Conservation (phyloP, 1,139 yeast genomes). For the Scheffersomyces quercinus region DNA sequence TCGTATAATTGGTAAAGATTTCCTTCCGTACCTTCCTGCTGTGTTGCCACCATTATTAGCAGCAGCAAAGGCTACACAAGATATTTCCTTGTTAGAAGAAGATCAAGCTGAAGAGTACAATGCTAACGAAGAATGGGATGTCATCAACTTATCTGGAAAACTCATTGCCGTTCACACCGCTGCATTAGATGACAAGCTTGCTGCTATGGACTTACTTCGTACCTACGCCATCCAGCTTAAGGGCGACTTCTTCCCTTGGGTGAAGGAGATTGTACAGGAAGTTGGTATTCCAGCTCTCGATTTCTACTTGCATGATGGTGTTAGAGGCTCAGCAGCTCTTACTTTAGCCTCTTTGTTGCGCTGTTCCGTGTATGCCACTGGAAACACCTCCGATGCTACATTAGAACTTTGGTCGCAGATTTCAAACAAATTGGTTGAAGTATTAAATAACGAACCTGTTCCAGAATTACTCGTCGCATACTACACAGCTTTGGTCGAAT, state of each 20-base stretch:
- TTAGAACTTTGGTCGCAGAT: conserved; percentile 72
- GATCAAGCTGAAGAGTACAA: conserved; percentile 82
- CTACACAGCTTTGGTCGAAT: conserved; percentile 70
- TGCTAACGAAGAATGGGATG: conserved; percentile 94
- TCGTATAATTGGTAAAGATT: conserved; percentile 79
- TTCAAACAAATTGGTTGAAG: conserved; percentile 66
- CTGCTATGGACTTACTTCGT: conserved; percentile 85
- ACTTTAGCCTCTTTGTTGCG: conserved; percentile 76
- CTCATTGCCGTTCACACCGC: conserved; percentile 95
- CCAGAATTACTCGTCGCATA: conserved; percentile 80
- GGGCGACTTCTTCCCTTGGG: conserved; percentile 81
- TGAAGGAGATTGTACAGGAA: conserved; percentile 72
- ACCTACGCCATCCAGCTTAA: conserved; percentile 87
- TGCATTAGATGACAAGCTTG: conserved; percentile 84
- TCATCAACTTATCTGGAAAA: conserved; percentile 86
- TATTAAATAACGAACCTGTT: conserved; percentile 75
- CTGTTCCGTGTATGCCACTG: conserved; percentile 66
- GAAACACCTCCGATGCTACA: conserved; percentile 56
- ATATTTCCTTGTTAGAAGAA: conserved; percentile 83
- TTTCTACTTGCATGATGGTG: conserved; percentile 92
- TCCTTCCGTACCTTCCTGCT: conserved; percentile 82
- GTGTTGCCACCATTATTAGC: conserved; percentile 85
- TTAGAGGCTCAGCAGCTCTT: conserved; percentile 85
- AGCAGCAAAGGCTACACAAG: conserved; percentile 89
- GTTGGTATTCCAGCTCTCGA: conserved; percentile 86